phyloP scores from a whole-genome alignment of 306 rosid genomes.

The Hippophae rhamnoides region DNA sequence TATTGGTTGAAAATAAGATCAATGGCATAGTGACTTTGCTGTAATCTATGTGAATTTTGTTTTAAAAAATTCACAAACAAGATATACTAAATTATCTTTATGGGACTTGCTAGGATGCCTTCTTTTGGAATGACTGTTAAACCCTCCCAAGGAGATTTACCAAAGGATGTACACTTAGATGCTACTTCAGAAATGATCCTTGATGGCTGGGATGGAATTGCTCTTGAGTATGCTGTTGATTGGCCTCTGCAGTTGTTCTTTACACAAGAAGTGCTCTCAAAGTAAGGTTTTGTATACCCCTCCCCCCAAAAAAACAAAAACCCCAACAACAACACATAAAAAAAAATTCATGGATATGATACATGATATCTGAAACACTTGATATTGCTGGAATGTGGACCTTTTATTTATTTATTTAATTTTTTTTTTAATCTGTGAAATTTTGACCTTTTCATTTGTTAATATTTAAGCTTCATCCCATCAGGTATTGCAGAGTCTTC shows the following conservation, averaged over 20 bases:
- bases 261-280: constrained; percentile 87
- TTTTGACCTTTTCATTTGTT: constrained; percentile 10
- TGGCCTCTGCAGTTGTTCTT: constrained; percentile 98
- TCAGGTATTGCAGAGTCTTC: constrained; percentile 78
- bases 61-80: neutral
- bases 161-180: constrained; percentile 49
- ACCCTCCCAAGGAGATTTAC: constrained; percentile 50
- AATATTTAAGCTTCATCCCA: constrained; percentile 15
- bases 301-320: too few species aligned
- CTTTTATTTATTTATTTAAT: neutral
- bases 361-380: constrained; percentile 7
- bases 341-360: too few species aligned
- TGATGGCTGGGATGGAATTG: constrained; percentile 95
- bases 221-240: constrained; percentile 88
- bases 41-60: too few species aligned
- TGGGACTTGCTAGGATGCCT: constrained; percentile 61
- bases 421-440: constrained; percentile 2
- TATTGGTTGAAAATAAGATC: neutral
- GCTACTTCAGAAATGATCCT: constrained; percentile 57
- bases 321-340: too few species aligned
- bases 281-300: constrained; percentile 36
- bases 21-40: too few species aligned
- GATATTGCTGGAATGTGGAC: constrained; percentile 6
- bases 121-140: constrained; percentile 73
- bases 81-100: constrained; percentile 14